Evolutionary conservation across 495 filamentous ascomycete genomes (phyloP).

Genomic region (Daldinia caldariorum): DNA sequence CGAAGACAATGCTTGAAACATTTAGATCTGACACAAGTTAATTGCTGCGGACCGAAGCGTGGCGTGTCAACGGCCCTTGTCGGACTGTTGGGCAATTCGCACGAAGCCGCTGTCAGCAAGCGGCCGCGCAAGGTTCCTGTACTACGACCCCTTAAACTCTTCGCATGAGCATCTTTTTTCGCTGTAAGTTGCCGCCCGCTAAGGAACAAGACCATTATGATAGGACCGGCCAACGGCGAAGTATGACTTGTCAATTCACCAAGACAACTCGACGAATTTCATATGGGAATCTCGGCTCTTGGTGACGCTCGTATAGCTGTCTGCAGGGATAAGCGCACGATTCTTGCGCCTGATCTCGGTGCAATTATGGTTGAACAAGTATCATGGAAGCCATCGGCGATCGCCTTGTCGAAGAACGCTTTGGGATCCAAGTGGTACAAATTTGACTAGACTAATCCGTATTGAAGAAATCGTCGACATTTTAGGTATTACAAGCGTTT

Average conservation of each 20-base stretch:
- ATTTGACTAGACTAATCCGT: slow-evolving; percentile 3
- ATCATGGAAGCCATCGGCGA: slow-evolving; percentile 9
- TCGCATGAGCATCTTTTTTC: slow-evolving; percentile 3
- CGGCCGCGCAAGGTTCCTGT: slow-evolving; percentile 25
- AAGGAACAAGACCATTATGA: slow-evolving; percentile 6
- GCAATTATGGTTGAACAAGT: slow-evolving; percentile 21
- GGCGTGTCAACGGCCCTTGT: slow-evolving; percentile 3
- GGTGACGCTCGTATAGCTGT: slow-evolving; percentile 8
- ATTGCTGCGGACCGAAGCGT: slow-evolving; percentile 18
- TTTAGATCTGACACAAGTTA: slow-evolving; percentile 4
- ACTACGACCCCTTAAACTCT: slow-evolving; percentile 12
- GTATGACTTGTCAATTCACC: slow-evolving; percentile 21
- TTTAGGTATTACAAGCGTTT: slow-evolving; percentile 27
- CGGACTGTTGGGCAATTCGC: slow-evolving; percentile 18
- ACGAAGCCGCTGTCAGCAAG: slow-evolving; percentile 23
- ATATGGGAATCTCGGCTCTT: slow-evolving; percentile 19
- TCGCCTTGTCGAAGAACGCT: slow-evolving; percentile 6
- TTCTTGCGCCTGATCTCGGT: slow-evolving; percentile 32
- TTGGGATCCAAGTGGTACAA: neutral
- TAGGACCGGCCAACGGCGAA: slow-evolving; percentile 16
- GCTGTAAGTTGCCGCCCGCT: slow-evolving; percentile 28
- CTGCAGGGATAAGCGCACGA: slow-evolving; percentile 13
- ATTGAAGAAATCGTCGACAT: slow-evolving; percentile 13
- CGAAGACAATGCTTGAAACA: slow-evolving; percentile 7
- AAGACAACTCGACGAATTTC: neutral